These are phyloP conservation scores for Aspergillus unguis DNA, from an alignment of 2,329 filamentous ascomycete species.

Conservation along the genomic window DNA sequence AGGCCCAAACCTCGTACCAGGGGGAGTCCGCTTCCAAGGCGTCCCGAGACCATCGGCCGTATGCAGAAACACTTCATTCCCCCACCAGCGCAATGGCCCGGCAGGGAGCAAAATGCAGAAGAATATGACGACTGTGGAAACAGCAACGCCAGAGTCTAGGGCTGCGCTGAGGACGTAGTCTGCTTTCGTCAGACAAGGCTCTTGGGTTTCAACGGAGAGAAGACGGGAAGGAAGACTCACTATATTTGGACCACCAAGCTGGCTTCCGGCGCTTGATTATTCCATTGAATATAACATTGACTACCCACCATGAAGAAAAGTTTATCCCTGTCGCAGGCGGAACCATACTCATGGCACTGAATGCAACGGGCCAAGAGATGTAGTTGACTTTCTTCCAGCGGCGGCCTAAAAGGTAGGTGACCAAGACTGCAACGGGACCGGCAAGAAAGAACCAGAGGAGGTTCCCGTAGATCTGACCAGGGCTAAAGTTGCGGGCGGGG, in stretches of 20 bases:
- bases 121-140: slow-evolving; percentile 45
- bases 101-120: slow-evolving; percentile 44
- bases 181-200: slow-evolving; percentile 14
- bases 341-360: slow-evolving; percentile 61
- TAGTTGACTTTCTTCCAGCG: slow-evolving; percentile 61
- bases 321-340: slow-evolving; percentile 68
- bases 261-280: slow-evolving; percentile 42
- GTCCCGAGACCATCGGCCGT: slow-evolving; percentile 45
- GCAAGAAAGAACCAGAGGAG: slow-evolving; percentile 70
- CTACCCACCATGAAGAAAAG: slow-evolving; percentile 64
- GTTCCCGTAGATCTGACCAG: slow-evolving; percentile 59
- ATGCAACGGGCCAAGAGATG: slow-evolving; percentile 65
- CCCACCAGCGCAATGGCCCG: slow-evolving; percentile 41
- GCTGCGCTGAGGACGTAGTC: slow-evolving; percentile 46
- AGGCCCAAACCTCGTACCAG: slow-evolving; percentile 31
- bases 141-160: slow-evolving; percentile 42
- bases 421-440: slow-evolving; percentile 59
- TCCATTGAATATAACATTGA: slow-evolving; percentile 48
- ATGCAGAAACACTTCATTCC: slow-evolving; percentile 35
- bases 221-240: slow-evolving; percentile 18
- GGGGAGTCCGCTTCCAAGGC: slow-evolving; percentile 30
- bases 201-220: not conserved
- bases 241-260: slow-evolving; percentile 51
- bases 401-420: slow-evolving; percentile 59
- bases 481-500: slow-evolving; percentile 64